These are phyloP conservation scores for Trypanosoma grayi DNA, from an alignment of 208 protist genomes.

Conservation along the genomic window DNA sequence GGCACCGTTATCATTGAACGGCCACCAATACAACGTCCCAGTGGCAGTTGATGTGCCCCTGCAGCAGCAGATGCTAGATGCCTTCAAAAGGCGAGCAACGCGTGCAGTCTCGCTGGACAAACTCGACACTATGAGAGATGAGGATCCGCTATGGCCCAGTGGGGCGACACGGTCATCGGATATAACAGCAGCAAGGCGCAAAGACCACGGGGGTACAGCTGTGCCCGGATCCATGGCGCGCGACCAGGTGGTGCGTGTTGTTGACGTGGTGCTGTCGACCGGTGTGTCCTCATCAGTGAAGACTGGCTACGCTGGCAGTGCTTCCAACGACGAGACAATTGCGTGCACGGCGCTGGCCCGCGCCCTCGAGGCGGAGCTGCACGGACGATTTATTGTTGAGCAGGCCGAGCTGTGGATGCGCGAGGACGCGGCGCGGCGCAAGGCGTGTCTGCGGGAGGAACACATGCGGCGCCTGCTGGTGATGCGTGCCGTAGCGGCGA, in stretches of 20 bases:
- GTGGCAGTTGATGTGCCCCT: background rate
- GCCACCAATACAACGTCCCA: slow-evolving; percentile 6
- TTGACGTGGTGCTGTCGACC: background rate
- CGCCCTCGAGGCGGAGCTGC: slow-evolving; percentile 6
- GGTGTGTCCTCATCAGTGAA: background rate
- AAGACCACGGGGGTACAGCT: background rate
- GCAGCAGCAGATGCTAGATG: background rate
- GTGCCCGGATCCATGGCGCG: background rate
- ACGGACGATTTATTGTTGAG: slow-evolving; percentile 9
- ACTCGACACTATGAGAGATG: background rate
- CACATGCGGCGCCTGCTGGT: background rate
- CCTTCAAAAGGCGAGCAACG: background rate
- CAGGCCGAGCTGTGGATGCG: slow-evolving; percentile 1
- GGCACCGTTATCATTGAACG: background rate
- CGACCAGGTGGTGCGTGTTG: background rate
- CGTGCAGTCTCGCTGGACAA: background rate
- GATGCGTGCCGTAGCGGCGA: background rate
- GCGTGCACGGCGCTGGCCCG: background rate
- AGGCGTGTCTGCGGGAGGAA: background rate
- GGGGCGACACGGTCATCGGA: background rate
- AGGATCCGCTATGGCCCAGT: background rate
- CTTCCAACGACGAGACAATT: background rate
- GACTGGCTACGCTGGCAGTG: background rate
- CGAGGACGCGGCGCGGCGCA: slow-evolving; percentile 2
- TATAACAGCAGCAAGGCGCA: background rate